Percentiles rank a stretch among this genome's conserved stretches.
Evolutionary conservation across 2,329 filamentous ascomycete species (phyloP).

Genomic region (Trichoderma polysporum): DNA sequence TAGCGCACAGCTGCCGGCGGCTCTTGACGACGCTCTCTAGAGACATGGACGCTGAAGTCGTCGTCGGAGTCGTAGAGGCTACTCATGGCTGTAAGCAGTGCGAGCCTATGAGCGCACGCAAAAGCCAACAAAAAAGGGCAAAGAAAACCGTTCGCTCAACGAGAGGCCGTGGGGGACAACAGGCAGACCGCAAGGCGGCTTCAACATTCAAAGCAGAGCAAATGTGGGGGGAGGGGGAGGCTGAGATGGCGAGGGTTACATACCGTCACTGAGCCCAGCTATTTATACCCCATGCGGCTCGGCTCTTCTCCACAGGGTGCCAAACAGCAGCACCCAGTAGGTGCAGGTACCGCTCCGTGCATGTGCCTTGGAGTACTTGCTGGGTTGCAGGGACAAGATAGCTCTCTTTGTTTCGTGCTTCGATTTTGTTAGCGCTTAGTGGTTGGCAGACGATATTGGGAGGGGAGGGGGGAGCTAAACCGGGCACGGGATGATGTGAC

Average conservation of each 20-base stretch:
- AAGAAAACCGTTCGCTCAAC: not conserved
- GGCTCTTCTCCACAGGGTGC: conserved; percentile 10
- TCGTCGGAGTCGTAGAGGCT: conserved; percentile 54
- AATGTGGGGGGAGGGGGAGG: not conserved
- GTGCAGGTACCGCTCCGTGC: conserved; percentile 4
- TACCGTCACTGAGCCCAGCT: not conserved
- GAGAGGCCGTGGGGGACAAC: not conserved
- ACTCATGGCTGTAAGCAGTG: conserved; percentile 30
- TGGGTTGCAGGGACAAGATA: not conserved
- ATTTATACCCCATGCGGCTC: conserved; percentile 14
- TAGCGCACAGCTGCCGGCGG: conserved; percentile 46
- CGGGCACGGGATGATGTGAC: not conserved
- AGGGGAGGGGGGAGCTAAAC: not conserved
- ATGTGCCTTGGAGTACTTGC: not conserved
- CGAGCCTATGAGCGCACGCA: not conserved
- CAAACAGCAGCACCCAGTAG: conserved; percentile 3
- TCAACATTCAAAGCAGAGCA: too few relatives aligned
- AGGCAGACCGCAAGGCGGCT: conserved; percentile 1
- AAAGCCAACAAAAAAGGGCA: not conserved
- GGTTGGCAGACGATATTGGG: not conserved
- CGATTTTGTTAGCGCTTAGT: conserved; percentile 3
- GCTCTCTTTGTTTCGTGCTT: not conserved
- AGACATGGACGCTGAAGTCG: conserved; percentile 53
- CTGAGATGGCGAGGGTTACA: not conserved
- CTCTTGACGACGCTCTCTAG: conserved; percentile 42